Evolutionary conservation across 2,329 filamentous ascomycete genomes (phyloP).

Genomic region (Colletotrichum falcatum): DNA sequence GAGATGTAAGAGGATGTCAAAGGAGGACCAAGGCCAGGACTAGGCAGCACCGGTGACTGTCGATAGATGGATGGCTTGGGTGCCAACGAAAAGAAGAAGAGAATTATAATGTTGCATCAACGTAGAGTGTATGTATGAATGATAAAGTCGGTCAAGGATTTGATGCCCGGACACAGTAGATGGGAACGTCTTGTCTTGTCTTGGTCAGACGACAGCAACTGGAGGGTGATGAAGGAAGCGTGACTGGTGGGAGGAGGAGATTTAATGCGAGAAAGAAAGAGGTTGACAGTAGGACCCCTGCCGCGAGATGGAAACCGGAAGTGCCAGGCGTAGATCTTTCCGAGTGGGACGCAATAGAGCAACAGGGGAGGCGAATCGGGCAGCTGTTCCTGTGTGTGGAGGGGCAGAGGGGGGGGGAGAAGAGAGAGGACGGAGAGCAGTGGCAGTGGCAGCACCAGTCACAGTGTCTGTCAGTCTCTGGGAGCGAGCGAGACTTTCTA

Average conservation of each 20-base stretch:
- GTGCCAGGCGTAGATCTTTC: slow-evolving; percentile 24
- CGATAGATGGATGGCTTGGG: background rate
- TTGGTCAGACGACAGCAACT: slow-evolving; percentile 2
- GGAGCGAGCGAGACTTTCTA: background rate
- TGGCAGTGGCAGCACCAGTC: background rate
- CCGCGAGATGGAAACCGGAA: slow-evolving; percentile 20
- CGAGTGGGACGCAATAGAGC: slow-evolving; percentile 6
- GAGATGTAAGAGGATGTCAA: background rate
- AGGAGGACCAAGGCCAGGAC: background rate
- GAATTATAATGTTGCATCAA: background rate
- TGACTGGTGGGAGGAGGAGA: slow-evolving; percentile 19
- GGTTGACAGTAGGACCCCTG: slow-evolving; percentile 14
- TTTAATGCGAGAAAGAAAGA: slow-evolving; percentile 25
- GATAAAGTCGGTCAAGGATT: background rate
- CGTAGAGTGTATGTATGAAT: too few relatives aligned
- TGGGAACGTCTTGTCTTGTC: too few relatives aligned
- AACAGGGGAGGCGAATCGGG: slow-evolving; percentile 24
- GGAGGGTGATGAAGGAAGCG: slow-evolving; percentile 4
- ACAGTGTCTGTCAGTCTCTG: too few relatives aligned
- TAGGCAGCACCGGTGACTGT: background rate
- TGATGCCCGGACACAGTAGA: background rate
- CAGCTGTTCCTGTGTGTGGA: slow-evolving; percentile 20
- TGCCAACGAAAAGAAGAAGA: background rate
- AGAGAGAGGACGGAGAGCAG: background rate
- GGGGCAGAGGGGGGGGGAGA: slow-evolving; percentile 5